Base-by-base conservation (phyloP, 2,329 filamentous ascomycete species). In the Venturia carpophila region DNA sequence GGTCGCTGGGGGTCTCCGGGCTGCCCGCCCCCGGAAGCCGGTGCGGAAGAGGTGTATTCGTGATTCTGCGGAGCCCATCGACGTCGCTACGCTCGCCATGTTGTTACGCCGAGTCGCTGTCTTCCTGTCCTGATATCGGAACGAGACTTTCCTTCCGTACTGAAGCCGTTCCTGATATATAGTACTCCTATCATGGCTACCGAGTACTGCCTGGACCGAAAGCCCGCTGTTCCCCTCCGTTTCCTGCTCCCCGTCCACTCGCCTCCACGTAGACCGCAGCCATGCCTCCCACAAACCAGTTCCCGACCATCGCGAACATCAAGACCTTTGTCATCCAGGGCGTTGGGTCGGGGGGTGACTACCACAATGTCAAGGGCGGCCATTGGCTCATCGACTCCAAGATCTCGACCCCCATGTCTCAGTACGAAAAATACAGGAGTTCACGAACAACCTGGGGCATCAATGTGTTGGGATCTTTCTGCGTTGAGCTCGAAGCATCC, bases 401-500 rank as follows among this genome's bases (percentile, higher is more conserved):
- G 70, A 97, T 97, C 74, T 92, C 92, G 1, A 97, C 92, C 47
- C 92, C 92, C 7, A 95, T 92, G 84, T 93, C 91, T 62, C 84
- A 86, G 76, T 96, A 92, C 84, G 90, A 94, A 69, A 81, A 92
- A 70, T 97, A 96, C 77, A 87, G 92, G 69, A 85, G 87, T 67
- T 96, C 92, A 45, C 84, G 92, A 70, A 96, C 92, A 15, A 92
- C 87, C 75, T 97, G 91, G 90, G 92, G 92, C 45, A 97, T 97
- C 82, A 97, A 97, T 71, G 92, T 96, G 9, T 79, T 97, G 34
- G 92, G 92, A 1, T 96, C 92, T 0, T 96, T 97, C 78, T 89
- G 92, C 71, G 84, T 97, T 9, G 92, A 96, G 77, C 86, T 97
- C 65, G 91, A 96, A 76, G 89, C 90, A 19, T 87, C 84, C 9